Conservation (phyloP, 1,284 basidiomycete species). For the Naganishia albida region DNA sequence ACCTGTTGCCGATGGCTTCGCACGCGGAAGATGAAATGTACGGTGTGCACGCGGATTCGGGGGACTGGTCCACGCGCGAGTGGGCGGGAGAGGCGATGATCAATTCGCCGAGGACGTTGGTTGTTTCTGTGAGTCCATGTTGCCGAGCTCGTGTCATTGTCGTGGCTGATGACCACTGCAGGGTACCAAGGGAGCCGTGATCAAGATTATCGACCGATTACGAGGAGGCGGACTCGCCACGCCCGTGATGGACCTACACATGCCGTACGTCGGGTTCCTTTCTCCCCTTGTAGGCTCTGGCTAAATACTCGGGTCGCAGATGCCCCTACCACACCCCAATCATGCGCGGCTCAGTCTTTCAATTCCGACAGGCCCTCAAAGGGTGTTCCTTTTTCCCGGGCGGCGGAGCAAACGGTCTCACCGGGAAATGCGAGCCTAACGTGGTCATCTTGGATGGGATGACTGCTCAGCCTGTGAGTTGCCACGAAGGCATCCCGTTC, state of each 20-base stretch:
- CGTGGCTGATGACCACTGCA: constrained; percentile 22
- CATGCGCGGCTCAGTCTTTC: constrained; percentile 49
- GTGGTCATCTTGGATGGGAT: constrained; percentile 49
- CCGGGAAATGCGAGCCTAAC: constrained; percentile 33
- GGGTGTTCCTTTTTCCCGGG: constrained; percentile 39
- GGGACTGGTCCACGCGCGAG: constrained; percentile 45
- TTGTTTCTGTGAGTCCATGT: constrained; percentile 44
- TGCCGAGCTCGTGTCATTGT: not conserved
- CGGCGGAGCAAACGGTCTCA: constrained; percentile 31
- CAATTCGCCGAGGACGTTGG: constrained; percentile 51
- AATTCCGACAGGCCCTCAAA: constrained; percentile 45
- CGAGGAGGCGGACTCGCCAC: constrained; percentile 49
- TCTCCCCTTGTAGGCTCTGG: not conserved
- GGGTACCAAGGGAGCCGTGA: constrained; percentile 50
- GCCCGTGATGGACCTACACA: constrained; percentile 53
- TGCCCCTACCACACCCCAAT: constrained; percentile 51
- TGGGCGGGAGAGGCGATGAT: constrained; percentile 52
- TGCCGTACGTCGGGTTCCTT: constrained; percentile 43
- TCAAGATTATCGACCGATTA: constrained; percentile 48
- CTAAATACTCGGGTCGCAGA: constrained; percentile 29
- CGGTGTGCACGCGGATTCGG: constrained; percentile 48
- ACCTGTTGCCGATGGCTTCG: constrained; percentile 30
- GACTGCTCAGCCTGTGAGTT: constrained; percentile 47
- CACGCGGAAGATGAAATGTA: constrained; percentile 28
- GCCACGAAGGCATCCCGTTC: not conserved